Evolutionary conservation across 2,329 filamentous ascomycete species (phyloP), one percentile per base, ranked within the genome.

Genomic region (Trichophyton simii): DNA sequence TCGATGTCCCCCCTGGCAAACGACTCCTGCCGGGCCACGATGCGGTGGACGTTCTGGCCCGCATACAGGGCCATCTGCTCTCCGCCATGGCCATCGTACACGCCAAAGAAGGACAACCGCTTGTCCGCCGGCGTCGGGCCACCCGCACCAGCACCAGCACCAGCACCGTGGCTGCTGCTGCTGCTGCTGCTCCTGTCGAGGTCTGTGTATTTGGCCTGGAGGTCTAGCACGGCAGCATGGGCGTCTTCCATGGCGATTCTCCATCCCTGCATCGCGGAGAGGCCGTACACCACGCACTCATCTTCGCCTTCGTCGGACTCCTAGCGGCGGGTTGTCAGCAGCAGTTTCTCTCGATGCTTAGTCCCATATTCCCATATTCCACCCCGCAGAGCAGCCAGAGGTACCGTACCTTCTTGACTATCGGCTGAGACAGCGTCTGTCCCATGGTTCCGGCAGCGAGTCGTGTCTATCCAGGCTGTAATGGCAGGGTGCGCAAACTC

Each of bases 231-330:
- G 61, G 88, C 83, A 64, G 89, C 89, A 78, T 99, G 94, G 66
- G 94, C 86, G 75, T 99, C 94, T 76, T 99, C 94, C 94, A 99
- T 99, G 80, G 89, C 96, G 79, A 99, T 97, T 79, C 94, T 88
- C 94, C 94, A 99, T 80, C 94, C 94, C 78, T 99, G 94, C 94
- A 99, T 99, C 77, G 91, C 91, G 67, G 94, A 99, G 67, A 97
- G 86, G 72, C 94, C 94, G 76, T 89, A 99, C 73, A 94, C 78
- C 73, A 96, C 85, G 73, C 89, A 87, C 67, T 95, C 91, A 88
- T 97, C 91, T 79, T 90, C 86, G 77, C 91, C 91, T 73, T 86
- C 86, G 74, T 87, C 86, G 71, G 94, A 99, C 25, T 57, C 60
- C 63, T 64, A 34, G 1, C 13, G 42, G n/a, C 59, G 22, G 5